Evolutionary conservation across 257 asterid species (phyloP).

Genomic region (Lycium barbarum): DNA sequence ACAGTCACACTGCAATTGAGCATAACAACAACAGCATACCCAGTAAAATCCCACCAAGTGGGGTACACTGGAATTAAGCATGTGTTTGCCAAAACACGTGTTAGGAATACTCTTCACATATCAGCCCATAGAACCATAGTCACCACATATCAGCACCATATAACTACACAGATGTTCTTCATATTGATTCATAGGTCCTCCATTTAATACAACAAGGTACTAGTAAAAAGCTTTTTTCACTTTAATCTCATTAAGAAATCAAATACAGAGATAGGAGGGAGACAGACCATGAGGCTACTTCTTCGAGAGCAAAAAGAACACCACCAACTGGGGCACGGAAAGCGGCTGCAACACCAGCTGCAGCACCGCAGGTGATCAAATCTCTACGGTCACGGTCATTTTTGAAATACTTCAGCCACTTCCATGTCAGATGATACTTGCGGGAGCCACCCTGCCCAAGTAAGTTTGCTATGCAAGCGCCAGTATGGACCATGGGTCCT

Average conservation of each 20-base stretch:
- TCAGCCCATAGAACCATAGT: not conserved
- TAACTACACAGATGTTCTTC: constrained; percentile 16
- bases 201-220: not conserved
- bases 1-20: not conserved
- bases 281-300: constrained; percentile 94
- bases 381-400: constrained; percentile 96
- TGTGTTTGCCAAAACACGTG: not conserved
- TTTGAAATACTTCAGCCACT: constrained; percentile 89
- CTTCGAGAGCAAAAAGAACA: constrained; percentile 98
- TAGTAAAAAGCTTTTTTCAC: not conserved
- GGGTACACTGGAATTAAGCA: not conserved
- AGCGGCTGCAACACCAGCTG: constrained; percentile 99
- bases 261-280: constrained; percentile 28
- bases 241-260: constrained; percentile 13
- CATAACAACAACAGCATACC: not conserved
- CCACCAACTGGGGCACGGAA: constrained; percentile 99
- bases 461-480: constrained; percentile 95
- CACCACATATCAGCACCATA: not conserved
- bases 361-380: constrained; percentile 98
- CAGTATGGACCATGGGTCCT: constrained; percentile 99
- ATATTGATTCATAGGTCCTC: not conserved
- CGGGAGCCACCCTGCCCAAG: constrained; percentile 99
- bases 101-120: not conserved
- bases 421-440: constrained; percentile 92
- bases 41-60: too few relatives aligned